These are phyloP conservation scores for Pyrus pyrifolia DNA, from an alignment of 306 rosid species.

Conservation along the genomic window DNA sequence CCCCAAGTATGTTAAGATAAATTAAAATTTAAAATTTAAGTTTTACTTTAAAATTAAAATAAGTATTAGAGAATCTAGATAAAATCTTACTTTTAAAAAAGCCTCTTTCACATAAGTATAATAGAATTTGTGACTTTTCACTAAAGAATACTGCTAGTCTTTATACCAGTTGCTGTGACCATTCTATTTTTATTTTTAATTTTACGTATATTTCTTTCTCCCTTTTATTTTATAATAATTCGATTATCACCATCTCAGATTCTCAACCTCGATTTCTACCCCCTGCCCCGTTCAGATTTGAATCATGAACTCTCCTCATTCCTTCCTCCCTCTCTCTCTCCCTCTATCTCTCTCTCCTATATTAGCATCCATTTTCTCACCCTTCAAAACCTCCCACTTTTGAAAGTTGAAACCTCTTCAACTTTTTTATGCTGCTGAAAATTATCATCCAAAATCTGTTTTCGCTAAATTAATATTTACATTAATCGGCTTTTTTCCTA, in stretches of 20 bases:
- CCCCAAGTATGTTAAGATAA: too few species aligned
- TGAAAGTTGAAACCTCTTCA: constrained; percentile 31
- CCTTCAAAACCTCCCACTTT: background rate
- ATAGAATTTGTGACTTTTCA: too few species aligned
- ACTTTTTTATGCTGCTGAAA: constrained; percentile 10
- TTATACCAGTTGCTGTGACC: too few species aligned
- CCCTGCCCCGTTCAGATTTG: constrained; percentile 35
- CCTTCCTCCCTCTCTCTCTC: constrained; percentile 9
- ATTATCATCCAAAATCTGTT: background rate
- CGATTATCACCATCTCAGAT: constrained; percentile 17
- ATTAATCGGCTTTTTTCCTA: background rate
- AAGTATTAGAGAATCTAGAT: too few species aligned
- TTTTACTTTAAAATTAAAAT: too few species aligned
- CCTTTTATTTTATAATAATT: constrained; percentile 25
- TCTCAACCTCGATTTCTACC: constrained; percentile 42
- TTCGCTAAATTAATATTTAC: background rate
- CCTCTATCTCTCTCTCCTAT: constrained; percentile 10
- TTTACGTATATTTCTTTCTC: background rate
- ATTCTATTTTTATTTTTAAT: too few species aligned
- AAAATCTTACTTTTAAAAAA: too few species aligned
- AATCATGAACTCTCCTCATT: constrained; percentile 51
- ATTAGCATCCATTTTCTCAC: constrained; percentile 14
- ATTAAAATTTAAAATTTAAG: too few species aligned
- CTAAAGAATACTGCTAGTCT: too few species aligned
- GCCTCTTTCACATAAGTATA: too few species aligned